Conservation (phyloP, 2,329 filamentous ascomycete species). For the Calonectria pseudoturangicola region DNA sequence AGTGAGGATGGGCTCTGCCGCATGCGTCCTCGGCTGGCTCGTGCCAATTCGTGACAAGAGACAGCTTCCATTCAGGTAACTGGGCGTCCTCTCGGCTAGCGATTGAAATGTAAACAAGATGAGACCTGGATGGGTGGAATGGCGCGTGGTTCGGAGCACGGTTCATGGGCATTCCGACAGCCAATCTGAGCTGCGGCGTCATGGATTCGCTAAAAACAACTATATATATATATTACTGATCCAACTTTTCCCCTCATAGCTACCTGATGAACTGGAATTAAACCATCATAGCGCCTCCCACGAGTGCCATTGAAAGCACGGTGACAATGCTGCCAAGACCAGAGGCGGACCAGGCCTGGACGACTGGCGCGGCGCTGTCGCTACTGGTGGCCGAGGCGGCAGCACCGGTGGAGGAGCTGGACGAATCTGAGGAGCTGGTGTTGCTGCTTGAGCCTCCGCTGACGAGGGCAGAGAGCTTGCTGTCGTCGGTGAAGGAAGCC, state of each 20-base stretch:
- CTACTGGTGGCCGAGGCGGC: conserved; percentile 47
- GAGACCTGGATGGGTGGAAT: conserved; percentile 5
- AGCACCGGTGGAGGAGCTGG: conserved; percentile 47
- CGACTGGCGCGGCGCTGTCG: conserved; percentile 51
- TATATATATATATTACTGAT: conserved; percentile 21
- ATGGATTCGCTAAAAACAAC: conserved; percentile 20
- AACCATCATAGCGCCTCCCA: conserved; percentile 56
- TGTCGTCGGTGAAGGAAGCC: conserved; percentile 58
- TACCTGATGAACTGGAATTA: conserved; percentile 43
- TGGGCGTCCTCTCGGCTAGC: background rate
- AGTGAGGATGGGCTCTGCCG: background rate
- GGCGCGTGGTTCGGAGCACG: background rate
- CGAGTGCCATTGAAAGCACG: conserved; percentile 54
- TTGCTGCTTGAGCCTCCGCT: conserved; percentile 39
- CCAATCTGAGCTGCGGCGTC: conserved; percentile 12
- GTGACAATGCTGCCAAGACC: conserved; percentile 51
- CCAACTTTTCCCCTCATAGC: background rate
- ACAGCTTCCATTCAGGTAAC: background rate
- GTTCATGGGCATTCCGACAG: conserved; percentile 3
- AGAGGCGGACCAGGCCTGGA: conserved; percentile 51
- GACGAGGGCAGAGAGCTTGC: conserved; percentile 59
- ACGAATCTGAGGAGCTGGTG: conserved; percentile 27
- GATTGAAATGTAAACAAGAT: background rate
- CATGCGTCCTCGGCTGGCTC: background rate
- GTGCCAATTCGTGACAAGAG: background rate